These are phyloP conservation scores for Ceratocystis diversiconidia DNA, from an alignment of 2,329 filamentous ascomycete species.

Conservation along the genomic window DNA sequence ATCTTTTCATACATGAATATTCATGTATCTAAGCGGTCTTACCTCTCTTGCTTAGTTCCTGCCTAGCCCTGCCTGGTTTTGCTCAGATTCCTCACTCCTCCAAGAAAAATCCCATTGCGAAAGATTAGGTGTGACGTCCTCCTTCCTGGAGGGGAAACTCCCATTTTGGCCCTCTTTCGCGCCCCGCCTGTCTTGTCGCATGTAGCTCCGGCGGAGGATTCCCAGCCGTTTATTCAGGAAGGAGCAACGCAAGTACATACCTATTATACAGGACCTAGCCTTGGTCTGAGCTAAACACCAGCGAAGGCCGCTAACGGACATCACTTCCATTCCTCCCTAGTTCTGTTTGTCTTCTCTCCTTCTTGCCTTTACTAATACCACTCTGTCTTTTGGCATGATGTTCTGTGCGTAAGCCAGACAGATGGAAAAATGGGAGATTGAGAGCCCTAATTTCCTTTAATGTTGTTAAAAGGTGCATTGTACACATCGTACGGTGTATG, in stretches of 20 bases:
- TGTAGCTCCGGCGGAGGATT: slow-evolving; percentile 3
- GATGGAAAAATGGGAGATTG: not conserved
- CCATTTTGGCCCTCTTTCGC: not conserved
- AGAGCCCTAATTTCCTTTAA: not conserved
- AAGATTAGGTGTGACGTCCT: slow-evolving; percentile 1
- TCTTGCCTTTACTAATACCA: not conserved
- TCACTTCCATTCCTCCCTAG: not conserved
- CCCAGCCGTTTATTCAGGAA: slow-evolving; percentile 1
- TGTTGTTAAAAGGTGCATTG: no score
- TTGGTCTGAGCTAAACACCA: not conserved
- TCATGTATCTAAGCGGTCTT: slow-evolving; percentile 5
- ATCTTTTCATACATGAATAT: slow-evolving; percentile 3
- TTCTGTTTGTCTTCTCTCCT: not conserved
- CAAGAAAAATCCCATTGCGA: not conserved
- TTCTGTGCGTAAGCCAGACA: not conserved
- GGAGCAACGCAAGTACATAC: not conserved
- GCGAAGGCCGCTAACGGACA: slow-evolving; percentile 3
- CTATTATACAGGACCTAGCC: not conserved
- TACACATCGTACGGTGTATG: not conserved
- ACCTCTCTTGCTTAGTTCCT: not conserved
- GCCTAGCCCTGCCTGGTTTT: not conserved
- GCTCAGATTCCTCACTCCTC: not conserved
- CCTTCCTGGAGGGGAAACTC: slow-evolving; percentile 1
- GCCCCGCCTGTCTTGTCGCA: not conserved
- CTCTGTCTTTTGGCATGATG: not conserved